phyloP scores from a whole-genome alignment of 257 asterid species.

The Solanum sitiens region DNA sequence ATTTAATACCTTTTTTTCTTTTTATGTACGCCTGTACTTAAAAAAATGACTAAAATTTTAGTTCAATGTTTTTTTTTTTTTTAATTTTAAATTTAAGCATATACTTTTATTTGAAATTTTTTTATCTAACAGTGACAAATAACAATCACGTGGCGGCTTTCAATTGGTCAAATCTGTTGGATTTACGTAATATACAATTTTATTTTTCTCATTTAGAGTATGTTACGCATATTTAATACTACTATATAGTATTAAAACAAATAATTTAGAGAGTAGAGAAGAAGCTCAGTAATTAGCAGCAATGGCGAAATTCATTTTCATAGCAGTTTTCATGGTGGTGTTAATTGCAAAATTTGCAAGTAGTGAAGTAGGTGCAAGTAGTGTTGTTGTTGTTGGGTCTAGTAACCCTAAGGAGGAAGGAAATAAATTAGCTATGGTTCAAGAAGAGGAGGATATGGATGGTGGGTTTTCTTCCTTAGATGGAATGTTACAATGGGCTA shows the following conservation, averaged over 20 bases:
- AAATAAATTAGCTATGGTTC: constrained; percentile 18
- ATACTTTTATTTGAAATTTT: neutral
- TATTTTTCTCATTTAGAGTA: neutral
- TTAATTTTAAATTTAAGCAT: too few species aligned
- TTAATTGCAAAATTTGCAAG: constrained; percentile 1
- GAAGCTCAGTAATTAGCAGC: neutral
- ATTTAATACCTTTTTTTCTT: too few species aligned
- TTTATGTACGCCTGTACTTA: neutral
- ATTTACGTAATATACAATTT: neutral
- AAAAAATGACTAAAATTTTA: neutral
- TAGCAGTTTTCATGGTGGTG: neutral
- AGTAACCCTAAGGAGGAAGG: constrained; percentile 16
- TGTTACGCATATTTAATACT: too few species aligned
- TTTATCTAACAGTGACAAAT: neutral
- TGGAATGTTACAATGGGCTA: constrained; percentile 89
- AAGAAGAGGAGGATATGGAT: constrained; percentile 32
- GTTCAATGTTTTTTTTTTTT: too few species aligned
- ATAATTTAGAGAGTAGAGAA: neutral
- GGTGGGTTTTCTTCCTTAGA: constrained; percentile 91
- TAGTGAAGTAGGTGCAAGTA: constrained; percentile 4
- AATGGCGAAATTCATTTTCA: constrained; percentile 1
- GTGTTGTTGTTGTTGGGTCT: neutral
- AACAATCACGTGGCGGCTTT: neutral
- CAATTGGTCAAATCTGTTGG: neutral
- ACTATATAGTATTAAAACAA: neutral